Percentiles rank a stretch among this genome's conserved stretches.
Conservation (phyloP, 257 asterid species). For the Solanum gracilifrons region DNA sequence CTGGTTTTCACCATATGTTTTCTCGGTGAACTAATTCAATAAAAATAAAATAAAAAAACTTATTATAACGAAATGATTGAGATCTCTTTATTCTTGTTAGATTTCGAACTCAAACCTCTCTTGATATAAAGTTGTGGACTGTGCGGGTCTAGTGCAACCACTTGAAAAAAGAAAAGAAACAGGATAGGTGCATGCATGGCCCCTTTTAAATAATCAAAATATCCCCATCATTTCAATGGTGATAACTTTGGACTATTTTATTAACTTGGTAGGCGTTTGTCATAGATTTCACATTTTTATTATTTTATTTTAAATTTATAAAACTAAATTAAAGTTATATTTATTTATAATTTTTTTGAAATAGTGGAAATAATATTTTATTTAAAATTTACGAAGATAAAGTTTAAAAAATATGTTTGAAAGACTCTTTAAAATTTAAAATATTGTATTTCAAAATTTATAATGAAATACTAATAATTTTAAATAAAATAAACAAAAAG, state of each 20-base stretch:
- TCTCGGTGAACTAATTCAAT: rapidly evolving
- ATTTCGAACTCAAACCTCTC: background rate
- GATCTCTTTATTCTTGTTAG: rapidly evolving
- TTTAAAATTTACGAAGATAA: background rate
- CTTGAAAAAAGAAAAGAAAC: background rate
- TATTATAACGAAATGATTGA: background rate
- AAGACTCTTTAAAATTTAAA: background rate
- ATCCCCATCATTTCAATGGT: background rate
- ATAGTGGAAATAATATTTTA: background rate
- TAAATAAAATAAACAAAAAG: background rate
- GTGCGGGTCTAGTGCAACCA: background rate
- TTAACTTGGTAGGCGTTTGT: background rate
- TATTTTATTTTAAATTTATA: background rate
- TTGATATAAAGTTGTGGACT: background rate
- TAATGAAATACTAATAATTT: background rate
- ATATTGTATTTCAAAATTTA: background rate
- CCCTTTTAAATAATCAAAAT: background rate
- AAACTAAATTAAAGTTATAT: background rate
- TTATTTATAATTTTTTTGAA: background rate
- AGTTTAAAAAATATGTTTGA: background rate
- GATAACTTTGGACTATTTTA: background rate
- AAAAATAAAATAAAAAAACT: too few species aligned
- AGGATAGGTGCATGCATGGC: background rate
- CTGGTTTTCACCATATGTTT: rapidly evolving
- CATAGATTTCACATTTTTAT: background rate